These are phyloP conservation scores for Lactifluus volemus DNA, from an alignment of 768 basidiomycete genomes.

Conservation along the genomic window DNA sequence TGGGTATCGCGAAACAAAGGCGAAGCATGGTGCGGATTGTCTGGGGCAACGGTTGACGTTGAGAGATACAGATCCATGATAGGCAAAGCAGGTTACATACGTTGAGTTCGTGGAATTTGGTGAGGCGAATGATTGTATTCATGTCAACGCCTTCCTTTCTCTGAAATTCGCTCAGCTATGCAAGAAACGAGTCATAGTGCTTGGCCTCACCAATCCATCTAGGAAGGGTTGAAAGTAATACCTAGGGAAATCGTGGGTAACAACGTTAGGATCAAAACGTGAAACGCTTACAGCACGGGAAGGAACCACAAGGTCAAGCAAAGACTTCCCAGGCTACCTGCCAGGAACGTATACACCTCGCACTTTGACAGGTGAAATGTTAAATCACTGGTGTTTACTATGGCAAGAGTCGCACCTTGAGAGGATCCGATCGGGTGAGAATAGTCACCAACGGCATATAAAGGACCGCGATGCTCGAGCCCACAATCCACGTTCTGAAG, in stretches of 20 bases:
- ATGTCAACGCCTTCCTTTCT: constrained; percentile 54
- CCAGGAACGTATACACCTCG: constrained; percentile 62
- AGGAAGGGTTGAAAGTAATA: constrained; percentile 64
- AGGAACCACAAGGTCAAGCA: constrained; percentile 67
- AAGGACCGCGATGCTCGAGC: constrained; percentile 49
- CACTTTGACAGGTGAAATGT: constrained; percentile 32
- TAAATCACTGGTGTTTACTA: neutral
- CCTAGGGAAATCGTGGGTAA: constrained; percentile 26
- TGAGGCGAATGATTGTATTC: constrained; percentile 58
- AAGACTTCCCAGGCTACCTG: constrained; percentile 60
- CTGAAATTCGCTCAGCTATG: constrained; percentile 28
- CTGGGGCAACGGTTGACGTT: constrained; percentile 28
- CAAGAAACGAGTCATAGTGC: neutral
- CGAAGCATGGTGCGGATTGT: constrained; percentile 65
- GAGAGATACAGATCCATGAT: neutral
- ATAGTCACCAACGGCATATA: constrained; percentile 67
- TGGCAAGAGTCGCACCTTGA: constrained; percentile 37
- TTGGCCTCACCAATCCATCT: constrained; percentile 41
- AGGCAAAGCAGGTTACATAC: constrained; percentile 33
- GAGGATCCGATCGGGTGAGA: constrained; percentile 47
- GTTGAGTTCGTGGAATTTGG: constrained; percentile 77
- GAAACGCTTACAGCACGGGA: constrained; percentile 48
- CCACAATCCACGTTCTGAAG: constrained; percentile 65
- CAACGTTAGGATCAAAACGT: constrained; percentile 1
- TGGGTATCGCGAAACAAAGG: constrained; percentile 57